Evolutionary conservation across 1,284 basidiomycete genomes (phyloP).

Genomic region (Stygiomarasmius scandens): DNA sequence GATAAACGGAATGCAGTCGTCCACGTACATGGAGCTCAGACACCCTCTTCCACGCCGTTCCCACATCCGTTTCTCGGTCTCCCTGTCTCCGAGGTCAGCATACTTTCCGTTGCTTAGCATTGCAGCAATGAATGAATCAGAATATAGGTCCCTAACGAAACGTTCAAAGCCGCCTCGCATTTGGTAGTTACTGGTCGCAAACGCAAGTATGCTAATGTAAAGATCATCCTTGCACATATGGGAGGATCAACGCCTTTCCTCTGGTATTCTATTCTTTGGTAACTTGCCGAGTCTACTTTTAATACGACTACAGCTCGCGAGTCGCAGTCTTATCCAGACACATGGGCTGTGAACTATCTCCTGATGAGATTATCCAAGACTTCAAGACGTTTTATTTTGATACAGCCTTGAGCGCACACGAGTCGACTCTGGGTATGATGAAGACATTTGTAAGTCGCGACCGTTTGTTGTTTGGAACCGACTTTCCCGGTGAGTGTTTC

Average conservation of each 20-base stretch:
- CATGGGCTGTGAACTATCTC: slow-evolving; percentile 64
- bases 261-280: slow-evolving; percentile 22
- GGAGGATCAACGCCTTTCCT: slow-evolving; percentile 65
- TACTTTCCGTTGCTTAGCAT: not conserved
- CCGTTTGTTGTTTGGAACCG: slow-evolving; percentile 67
- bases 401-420: slow-evolving; percentile 62
- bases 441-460: slow-evolving; percentile 49
- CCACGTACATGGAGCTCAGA: slow-evolving; percentile 71
- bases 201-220: slow-evolving; percentile 57
- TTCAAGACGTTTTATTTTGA: slow-evolving; percentile 74
- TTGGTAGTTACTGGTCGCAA: slow-evolving; percentile 71
- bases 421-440: slow-evolving; percentile 50
- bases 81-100: slow-evolving; percentile 62
- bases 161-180: slow-evolving; percentile 76
- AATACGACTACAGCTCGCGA: slow-evolving; percentile 42
- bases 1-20: slow-evolving; percentile 59
- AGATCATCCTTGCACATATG: slow-evolving; percentile 69
- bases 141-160: slow-evolving; percentile 71
- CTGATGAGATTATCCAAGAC: slow-evolving; percentile 64
- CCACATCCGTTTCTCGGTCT: slow-evolving; percentile 65
- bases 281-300: not conserved
- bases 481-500: slow-evolving; percentile 62
- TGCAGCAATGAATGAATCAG: not conserved
- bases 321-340: slow-evolving; percentile 64
- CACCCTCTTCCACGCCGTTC: slow-evolving; percentile 60